A percentile compares a stretch with the other conserved stretches of the same genome.
phyloP scores from a whole-genome alignment of 129 eudicot species.

The Helianthus tuberosus region DNA sequence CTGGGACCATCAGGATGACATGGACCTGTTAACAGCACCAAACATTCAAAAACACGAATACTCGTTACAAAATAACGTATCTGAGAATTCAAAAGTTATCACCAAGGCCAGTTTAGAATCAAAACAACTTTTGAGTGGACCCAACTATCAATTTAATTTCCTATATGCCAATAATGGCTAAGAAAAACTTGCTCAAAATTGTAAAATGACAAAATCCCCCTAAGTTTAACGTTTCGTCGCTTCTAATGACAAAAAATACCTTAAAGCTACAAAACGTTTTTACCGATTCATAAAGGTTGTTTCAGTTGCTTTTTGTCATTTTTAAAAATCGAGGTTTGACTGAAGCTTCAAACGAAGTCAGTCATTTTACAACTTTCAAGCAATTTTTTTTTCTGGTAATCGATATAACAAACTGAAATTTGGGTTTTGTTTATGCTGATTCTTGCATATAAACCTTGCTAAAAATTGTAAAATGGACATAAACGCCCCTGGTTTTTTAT shows the following conservation, averaged over 20 bases:
- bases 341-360: too few relatives aligned
- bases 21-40: conserved; percentile 45
- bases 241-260: background rate
- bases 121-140: background rate
- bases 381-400: too few relatives aligned
- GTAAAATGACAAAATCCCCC: background rate
- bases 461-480: too few relatives aligned
- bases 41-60: background rate
- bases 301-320: background rate
- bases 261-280: background rate
- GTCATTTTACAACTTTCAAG: too few relatives aligned
- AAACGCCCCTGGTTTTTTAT: too few relatives aligned
- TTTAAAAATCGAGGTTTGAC: too few relatives aligned
- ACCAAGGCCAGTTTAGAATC: background rate
- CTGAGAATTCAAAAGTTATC: background rate
- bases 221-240: background rate
- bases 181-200: background rate
- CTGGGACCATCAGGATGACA: conserved; percentile 60
- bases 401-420: too few relatives aligned
- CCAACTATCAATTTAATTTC: background rate
- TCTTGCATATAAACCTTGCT: too few relatives aligned
- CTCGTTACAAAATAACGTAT: background rate
- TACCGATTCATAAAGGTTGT: background rate
- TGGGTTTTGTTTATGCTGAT: too few relatives aligned
- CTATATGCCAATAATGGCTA: background rate